Evolutionary conservation across 2,329 filamentous ascomycete genomes (phyloP).

Genomic region (Dactylonectria estremocensis): DNA sequence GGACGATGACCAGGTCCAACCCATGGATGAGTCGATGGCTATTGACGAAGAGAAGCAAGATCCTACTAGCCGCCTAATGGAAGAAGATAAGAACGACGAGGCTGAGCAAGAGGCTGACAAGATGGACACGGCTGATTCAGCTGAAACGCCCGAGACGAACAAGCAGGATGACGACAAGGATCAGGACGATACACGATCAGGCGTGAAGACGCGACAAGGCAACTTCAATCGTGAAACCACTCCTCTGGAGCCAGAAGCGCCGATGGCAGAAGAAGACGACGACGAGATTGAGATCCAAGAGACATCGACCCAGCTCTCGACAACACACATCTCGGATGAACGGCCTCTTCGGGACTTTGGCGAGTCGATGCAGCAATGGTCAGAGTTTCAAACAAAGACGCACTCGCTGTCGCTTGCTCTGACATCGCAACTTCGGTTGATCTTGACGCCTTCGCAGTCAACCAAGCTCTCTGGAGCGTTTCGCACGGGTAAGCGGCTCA

Average conservation of each 20-base stretch:
- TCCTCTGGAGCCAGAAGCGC: constrained; percentile 59
- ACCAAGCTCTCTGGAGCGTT: constrained; percentile 98
- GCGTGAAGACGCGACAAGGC: constrained; percentile 72
- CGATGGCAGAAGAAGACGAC: constrained; percentile 64
- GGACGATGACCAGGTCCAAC: constrained; percentile 87
- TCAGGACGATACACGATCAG: constrained; percentile 70
- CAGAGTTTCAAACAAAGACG: constrained; percentile 85
- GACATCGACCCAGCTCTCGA: constrained; percentile 75
- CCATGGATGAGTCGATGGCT: constrained; percentile 90
- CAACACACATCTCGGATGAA: constrained; percentile 76
- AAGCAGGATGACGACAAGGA: constrained; percentile 61
- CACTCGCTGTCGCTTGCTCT: constrained; percentile 89
- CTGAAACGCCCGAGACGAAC: constrained; percentile 57
- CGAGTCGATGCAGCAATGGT: constrained; percentile 83
- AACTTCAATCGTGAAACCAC: constrained; percentile 69
- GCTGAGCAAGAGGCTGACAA: constrained; percentile 63
- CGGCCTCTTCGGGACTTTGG: constrained; percentile 63
- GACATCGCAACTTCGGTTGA: constrained; percentile 94
- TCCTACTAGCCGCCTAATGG: constrained; percentile 62
- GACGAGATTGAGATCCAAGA: constrained; percentile 65
- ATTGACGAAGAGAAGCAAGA: constrained; percentile 80
- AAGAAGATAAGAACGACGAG: constrained; percentile 67
- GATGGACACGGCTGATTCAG: constrained; percentile 57
- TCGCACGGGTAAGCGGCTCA: constrained; percentile 97
- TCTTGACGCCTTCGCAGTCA: constrained; percentile 92